phyloP scores from a whole-genome alignment of 176 grass and related monocot species.

The Eleusine coracana region DNA sequence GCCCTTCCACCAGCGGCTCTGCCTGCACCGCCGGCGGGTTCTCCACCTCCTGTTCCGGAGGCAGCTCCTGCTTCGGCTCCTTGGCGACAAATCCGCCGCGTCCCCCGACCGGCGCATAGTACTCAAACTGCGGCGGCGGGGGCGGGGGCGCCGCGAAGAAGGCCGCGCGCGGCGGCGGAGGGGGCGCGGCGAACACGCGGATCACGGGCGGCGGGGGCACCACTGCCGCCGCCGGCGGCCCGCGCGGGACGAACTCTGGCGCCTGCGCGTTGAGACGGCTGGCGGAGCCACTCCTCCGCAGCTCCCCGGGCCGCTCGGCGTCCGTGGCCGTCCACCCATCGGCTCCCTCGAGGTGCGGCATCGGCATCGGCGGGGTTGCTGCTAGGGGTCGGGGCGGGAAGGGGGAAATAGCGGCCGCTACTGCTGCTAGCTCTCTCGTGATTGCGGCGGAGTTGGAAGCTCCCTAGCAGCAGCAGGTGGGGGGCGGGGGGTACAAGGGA shows the following conservation, averaged over 20 bases:
- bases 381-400: conserved; percentile 14
- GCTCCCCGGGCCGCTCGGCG: conserved; percentile 29
- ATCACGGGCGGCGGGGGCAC: conserved; percentile 45
- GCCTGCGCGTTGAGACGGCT: conserved; percentile 79
- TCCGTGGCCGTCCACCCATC: conserved; percentile 29
- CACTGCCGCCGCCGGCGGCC: not conserved
- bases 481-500: not conserved
- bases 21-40: conserved; percentile 2
- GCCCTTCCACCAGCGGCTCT: conserved; percentile 48
- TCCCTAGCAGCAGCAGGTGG: conserved; percentile 35
- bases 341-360: conserved; percentile 62
- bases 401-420: not conserved
- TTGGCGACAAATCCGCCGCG: conserved; percentile 42
- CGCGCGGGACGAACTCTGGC: conserved; percentile 76
- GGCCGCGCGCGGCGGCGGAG: conserved; percentile 35
- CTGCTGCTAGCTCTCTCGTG: conserved; percentile 46
- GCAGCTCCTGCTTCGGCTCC: conserved; percentile 47
- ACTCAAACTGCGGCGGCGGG: conserved; percentile 57
- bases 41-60: conserved; percentile 41
- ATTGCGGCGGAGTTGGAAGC: not conserved
- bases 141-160: conserved; percentile 53
- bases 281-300: conserved; percentile 55
- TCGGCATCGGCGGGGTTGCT: conserved; percentile 30
- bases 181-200: conserved; percentile 51
- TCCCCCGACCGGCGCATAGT: conserved; percentile 39